Evolutionary conservation across 2,329 filamentous ascomycete genomes (phyloP), one percentile per base, ranked within the genome.

Genomic region (Cordyceps cateniannulata): DNA sequence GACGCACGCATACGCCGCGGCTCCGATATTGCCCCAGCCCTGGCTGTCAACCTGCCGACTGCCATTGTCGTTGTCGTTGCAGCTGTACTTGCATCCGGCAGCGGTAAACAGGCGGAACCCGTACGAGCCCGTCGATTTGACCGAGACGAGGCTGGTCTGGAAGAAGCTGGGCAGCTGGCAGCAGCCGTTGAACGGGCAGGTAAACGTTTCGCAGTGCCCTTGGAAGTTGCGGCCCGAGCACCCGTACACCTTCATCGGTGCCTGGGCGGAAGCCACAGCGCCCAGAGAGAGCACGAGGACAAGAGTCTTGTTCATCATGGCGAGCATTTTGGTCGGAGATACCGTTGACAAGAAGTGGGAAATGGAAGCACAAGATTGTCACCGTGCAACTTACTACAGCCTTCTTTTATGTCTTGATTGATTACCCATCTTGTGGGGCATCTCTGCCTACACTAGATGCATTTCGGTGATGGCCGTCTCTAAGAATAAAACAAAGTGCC

Each of bases 21-120:
- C 57, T 9, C 57, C 57, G 51, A 59, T 59, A 35, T 59, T 59
- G 32, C 24, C 10, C 57, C 57, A 59, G 47, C 57, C 57, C n/a
- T 51, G 47, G 48, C 48, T 22, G 38, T 59, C 57, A 14, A 59
- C 57, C 18, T 42, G 8, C 1, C 57, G 57, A 35, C 57, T 59
- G 4, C 35, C 35, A 35, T 59, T 10, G 48, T 59, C 57, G 24
- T 59, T 52, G 35, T 59, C 57, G 57, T 59, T 59, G 57, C 57
- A 59, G 32, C 50, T 22, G 45, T 51, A 52, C 47, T 29, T 16
- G 57, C 57, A 59, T 6, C 57, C 57, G 2, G 32, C 48, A 6
- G n/a, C 22, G 20, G 57, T 59, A 35, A 51, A 59, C 35, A 59
- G 57, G 10, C 35, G 47, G 57, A 59, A 51, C 10, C 22, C 18